Base-by-base conservation (phyloP, 2,329 filamentous ascomycete genomes). In the Pseudogymnoascus sp. region DNA sequence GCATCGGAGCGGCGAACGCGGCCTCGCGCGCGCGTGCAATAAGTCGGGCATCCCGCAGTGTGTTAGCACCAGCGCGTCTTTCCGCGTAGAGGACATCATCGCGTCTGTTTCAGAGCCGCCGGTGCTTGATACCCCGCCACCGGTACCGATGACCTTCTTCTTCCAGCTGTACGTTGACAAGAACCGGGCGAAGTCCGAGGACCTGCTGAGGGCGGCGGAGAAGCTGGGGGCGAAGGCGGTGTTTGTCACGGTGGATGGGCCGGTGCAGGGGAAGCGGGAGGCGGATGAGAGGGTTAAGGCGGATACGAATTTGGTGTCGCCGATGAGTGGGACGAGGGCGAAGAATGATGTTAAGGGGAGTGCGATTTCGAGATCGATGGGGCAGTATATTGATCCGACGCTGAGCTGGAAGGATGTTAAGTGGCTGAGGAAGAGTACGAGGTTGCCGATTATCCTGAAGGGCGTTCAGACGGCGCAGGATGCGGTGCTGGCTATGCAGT, bases 391-490 rank as follows among this genome's bases (percentile, higher is more conserved):
- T 67, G 83, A 86, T 68, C 68, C 82, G 3, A 77, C 78, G 15
- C 74, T 85, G 12, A 78, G 67, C 6, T 90, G 86, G 87, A 78
- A 81, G 47, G 87, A 88, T 69, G 76, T 89, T 1, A 74, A 78
- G 4, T 90, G 86, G 85, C 69, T 89, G 20, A 82, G 85, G 75
- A 78, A 76, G 70, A 73, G 76, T 62, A 80, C 82, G 33, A 78
- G 73, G 1, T 76, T 84, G 6, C 75, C 84, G 68, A 66, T 90
- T 76, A 74, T 86, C 65, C 57, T 90, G 25, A 91, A 90, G 71
- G 87, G 87, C 0, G 82, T 91, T n/a, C 86, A 90, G 74, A 82
- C 80, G 12, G 80, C 82, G 0, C 75, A 77, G 39, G 88, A 91
- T 71, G 87, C 87, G 12, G 75, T 78, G 59, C 78, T 76, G 65